A percentile compares a stretch with the other conserved stretches of the same genome.
These are phyloP conservation scores for Prunus campanulata DNA, from an alignment of 306 rosid genomes.

Conservation along the genomic window DNA sequence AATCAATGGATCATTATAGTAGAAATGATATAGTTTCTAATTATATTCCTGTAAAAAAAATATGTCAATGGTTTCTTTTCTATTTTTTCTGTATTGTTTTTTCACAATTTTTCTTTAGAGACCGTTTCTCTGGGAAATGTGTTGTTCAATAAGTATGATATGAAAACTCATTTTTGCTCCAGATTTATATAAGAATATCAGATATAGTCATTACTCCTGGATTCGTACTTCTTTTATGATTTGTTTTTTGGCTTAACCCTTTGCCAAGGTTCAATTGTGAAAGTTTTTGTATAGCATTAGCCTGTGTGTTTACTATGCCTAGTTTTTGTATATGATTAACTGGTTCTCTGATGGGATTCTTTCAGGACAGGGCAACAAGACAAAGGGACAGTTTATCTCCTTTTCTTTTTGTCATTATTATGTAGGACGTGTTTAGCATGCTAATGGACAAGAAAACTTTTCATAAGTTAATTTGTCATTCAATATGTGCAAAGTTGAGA, in stretches of 20 bases:
- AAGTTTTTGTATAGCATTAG: background rate
- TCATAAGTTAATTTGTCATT: too few relatives aligned
- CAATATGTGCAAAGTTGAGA: background rate
- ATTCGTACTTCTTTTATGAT: background rate
- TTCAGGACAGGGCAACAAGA: too few relatives aligned
- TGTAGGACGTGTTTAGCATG: too few relatives aligned
- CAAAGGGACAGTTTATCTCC: too few relatives aligned
- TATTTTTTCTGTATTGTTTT: background rate
- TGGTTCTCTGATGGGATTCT: too few relatives aligned
- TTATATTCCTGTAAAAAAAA: constrained; percentile 29
- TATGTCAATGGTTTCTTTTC: background rate
- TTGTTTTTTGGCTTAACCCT: background rate
- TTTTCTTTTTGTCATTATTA: too few relatives aligned
- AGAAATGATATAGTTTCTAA: background rate
- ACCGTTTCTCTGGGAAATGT: constrained; percentile 13
- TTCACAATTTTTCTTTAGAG: background rate
- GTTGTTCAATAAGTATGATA: constrained; percentile 11
- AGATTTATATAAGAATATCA: background rate
- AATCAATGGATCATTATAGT: background rate
- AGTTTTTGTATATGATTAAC: background rate
- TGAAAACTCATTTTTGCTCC: constrained; percentile 1
- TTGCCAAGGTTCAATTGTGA: too few relatives aligned
- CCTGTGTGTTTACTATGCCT: background rate
- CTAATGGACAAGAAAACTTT: too few relatives aligned
- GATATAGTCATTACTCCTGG: background rate